Evolutionary conservation across 2,329 filamentous ascomycete species (phyloP), one percentile per base, ranked within the genome.

Genomic region (Colletotrichum spinosum): DNA sequence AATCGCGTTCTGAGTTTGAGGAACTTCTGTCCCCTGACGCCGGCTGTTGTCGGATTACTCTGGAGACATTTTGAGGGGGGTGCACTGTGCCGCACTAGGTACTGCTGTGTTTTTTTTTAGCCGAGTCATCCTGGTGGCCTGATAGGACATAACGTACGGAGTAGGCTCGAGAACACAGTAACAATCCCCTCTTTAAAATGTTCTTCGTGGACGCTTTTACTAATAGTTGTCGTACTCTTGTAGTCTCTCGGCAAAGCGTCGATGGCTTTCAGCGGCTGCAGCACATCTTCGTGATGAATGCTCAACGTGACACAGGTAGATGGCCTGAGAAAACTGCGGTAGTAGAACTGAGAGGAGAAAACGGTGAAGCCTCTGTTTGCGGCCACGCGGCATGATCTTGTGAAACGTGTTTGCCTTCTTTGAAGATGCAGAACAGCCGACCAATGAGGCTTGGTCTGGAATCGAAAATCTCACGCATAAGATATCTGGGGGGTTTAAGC

Each of bases 1-100:
- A 25, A 25, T 25, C 25, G 25, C 25, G 25, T 25, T 25, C 25
- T 25, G 25, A 25, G 25, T 4, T 25, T 25, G 25, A 25, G 25
- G 25, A 4, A 25, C 25, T 25, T 25, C 25, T 25, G 25, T 25
- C 39, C 38, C 57, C 51, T 46, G 44, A 13, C 48, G 53, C 48
- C 46, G 58, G 58, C 48, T 57, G 55, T 51, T 53, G 48, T 44
- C 52, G 48, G 63, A 57, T 57, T 41, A 42, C 38, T 56, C 46
- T 17, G 48, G 13, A 37, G 25, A 25, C 25, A 25, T 4, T 25
- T 2, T 25, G 25, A 25, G 25, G 25, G 25, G 25, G 25, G 25
- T 25, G 25, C 58, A 66, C 58, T 63, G 58, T 66, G 42, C 42
- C 42, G 42, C 42, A 44, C 42, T 44, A 44, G 13, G 7, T 15